A percentile compares a stretch with the other conserved stretches of the same genome.
Conservation (phyloP, 169 alveolate species). For the Ichthyophthirius multifiliis region DNA sequence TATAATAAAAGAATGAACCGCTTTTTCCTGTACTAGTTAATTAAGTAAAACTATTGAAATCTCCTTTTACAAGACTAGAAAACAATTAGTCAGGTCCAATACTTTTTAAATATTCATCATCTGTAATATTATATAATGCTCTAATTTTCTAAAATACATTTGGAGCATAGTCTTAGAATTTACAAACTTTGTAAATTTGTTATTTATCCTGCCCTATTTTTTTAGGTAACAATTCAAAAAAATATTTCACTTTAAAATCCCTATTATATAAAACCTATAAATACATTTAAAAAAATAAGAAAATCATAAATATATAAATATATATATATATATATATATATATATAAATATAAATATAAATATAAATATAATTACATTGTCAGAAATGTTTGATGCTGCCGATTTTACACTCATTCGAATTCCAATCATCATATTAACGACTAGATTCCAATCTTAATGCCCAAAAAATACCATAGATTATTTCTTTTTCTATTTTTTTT, state of each 20-base stretch:
- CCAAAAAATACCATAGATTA: slow-evolving; percentile 41
- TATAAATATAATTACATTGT: background rate
- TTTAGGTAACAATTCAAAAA: slow-evolving; percentile 37
- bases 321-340: background rate
- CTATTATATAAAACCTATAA: background rate
- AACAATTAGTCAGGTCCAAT: slow-evolving; percentile 84
- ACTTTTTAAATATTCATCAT: slow-evolving; percentile 70
- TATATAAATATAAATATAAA: background rate
- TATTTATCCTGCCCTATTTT: slow-evolving; percentile 17
- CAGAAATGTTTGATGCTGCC: slow-evolving; percentile 2
- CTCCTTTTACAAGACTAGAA: slow-evolving; percentile 70
- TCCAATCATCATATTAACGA: slow-evolving; percentile 69
- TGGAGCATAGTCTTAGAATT: slow-evolving; percentile 78
- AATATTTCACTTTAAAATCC: slow-evolving; percentile 37
- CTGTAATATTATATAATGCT: slow-evolving; percentile 60
- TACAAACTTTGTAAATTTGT: slow-evolving; percentile 51
- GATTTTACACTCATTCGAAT: slow-evolving; percentile 62
- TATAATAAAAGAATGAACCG: slow-evolving; percentile 84
- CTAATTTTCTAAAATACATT: slow-evolving; percentile 67
- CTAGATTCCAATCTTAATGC: slow-evolving; percentile 62
- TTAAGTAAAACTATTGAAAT: slow-evolving; percentile 74
- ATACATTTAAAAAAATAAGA: background rate
- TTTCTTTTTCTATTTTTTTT: background rate
- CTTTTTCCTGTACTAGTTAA: slow-evolving; percentile 82
- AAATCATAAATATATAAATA: background rate